Evolutionary conservation across 257 asterid species (phyloP).

Genomic region (Solanum ossicruentum): DNA sequence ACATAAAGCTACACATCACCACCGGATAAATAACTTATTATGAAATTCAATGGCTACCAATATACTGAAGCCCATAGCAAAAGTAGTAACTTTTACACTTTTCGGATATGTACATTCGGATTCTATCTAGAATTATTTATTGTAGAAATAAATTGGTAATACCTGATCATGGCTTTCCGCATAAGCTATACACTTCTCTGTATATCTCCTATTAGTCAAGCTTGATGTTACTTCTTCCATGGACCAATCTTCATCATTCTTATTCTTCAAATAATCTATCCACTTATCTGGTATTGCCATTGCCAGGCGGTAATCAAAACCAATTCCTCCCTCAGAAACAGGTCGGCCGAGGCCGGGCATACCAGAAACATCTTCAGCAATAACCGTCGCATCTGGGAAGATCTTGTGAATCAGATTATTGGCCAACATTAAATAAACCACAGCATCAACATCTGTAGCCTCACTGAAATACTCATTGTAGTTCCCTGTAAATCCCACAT

Average conservation of each 20-base stretch:
- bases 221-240: constrained; percentile 63
- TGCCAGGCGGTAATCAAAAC: constrained; percentile 92
- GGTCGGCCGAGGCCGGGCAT: constrained; percentile 91
- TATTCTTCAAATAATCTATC: constrained; percentile 80
- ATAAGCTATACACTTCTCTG: constrained; percentile 90
- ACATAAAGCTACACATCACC: neutral
- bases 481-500: constrained; percentile 67
- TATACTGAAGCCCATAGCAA: neutral
- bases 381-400: constrained; percentile 74
- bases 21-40: neutral
- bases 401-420: constrained; percentile 63
- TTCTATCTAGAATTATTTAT: neutral
- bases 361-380: constrained; percentile 98
- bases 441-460: constrained; percentile 85
- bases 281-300: constrained; percentile 99
- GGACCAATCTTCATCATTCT: constrained; percentile 77
- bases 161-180: constrained; percentile 99
- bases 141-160: neutral
- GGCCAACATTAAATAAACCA: constrained; percentile 87
- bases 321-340: constrained; percentile 80
- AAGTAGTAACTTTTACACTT: neutral
- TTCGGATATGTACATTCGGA: neutral
- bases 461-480: constrained; percentile 81
- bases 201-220: constrained; percentile 85
- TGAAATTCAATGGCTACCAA: neutral